Evolutionary conservation across 257 asterid genomes (phyloP).

Genomic region (Prunella vulgaris): DNA sequence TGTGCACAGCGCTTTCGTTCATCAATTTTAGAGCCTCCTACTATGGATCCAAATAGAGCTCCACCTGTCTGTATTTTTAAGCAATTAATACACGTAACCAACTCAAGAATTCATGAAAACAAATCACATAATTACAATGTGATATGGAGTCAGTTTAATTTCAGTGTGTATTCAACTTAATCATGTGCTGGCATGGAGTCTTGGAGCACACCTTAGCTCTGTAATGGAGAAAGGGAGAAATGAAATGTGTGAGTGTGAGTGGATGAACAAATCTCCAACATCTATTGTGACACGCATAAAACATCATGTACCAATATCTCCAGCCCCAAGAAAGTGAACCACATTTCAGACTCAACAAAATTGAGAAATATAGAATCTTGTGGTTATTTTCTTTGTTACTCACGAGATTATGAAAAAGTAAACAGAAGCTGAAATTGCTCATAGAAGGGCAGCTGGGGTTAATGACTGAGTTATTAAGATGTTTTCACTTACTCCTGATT

Average conservation of each 20-base stretch:
- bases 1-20: slow-evolving; percentile 72
- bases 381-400: not conserved
- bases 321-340: not conserved
- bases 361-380: not conserved
- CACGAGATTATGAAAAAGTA: not conserved
- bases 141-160: not conserved
- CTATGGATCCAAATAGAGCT: slow-evolving; percentile 85
- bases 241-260: not conserved
- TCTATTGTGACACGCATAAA: not conserved
- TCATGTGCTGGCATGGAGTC: not conserved
- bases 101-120: slow-evolving; percentile 3
- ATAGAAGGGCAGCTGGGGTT: not conserved
- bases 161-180: slow-evolving; percentile 7
- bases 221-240: not conserved
- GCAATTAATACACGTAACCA: slow-evolving; percentile 6
- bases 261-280: not conserved
- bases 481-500: not conserved
- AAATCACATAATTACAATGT: not conserved
- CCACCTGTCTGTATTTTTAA: slow-evolving; percentile 51
- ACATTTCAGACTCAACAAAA: not conserved
- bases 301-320: not conserved
- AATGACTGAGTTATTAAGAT: not conserved
- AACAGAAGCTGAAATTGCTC: not conserved
- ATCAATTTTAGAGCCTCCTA: slow-evolving; percentile 74
- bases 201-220: not conserved